Evolutionary conservation across 176 grass and related monocot genomes (phyloP).

Genomic region (Triticum timopheevii): DNA sequence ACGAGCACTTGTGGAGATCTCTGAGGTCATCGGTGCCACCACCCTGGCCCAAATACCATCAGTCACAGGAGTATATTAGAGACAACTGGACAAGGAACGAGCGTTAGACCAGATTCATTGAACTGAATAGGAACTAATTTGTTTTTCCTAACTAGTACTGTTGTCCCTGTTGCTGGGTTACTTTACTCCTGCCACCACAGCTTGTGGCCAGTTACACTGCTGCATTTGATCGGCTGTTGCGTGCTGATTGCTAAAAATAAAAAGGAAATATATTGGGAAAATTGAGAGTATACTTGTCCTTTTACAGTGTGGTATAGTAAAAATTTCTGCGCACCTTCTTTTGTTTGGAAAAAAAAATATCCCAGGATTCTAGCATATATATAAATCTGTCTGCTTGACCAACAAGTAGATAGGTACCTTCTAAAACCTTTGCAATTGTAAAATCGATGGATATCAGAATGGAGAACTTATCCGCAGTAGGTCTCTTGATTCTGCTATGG

Average conservation of each 20-base stretch:
- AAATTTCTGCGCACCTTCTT: background rate
- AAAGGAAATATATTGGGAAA: background rate
- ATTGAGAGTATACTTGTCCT: background rate
- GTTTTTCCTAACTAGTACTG: background rate
- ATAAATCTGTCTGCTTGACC: background rate
- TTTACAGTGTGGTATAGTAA: background rate
- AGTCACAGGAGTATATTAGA: too few species aligned
- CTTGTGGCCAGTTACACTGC: background rate
- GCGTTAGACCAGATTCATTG: background rate
- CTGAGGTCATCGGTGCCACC: too few species aligned
- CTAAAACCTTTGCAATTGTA: background rate
- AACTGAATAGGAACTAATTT: background rate
- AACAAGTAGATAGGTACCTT: background rate
- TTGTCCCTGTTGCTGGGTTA: background rate
- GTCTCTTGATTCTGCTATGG: conserved; percentile 5
- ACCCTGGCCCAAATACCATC: too few species aligned
- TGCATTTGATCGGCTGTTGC: background rate
- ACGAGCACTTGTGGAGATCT: too few species aligned
- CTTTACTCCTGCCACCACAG: background rate
- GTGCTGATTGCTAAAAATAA: background rate
- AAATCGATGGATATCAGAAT: background rate
- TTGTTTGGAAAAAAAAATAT: background rate
- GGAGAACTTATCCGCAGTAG: background rate
- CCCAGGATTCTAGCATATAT: background rate
- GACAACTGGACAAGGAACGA: background rate